Conservation (phyloP, 192 early-diverging fungal species). For the Coemansia sp. region DNA sequence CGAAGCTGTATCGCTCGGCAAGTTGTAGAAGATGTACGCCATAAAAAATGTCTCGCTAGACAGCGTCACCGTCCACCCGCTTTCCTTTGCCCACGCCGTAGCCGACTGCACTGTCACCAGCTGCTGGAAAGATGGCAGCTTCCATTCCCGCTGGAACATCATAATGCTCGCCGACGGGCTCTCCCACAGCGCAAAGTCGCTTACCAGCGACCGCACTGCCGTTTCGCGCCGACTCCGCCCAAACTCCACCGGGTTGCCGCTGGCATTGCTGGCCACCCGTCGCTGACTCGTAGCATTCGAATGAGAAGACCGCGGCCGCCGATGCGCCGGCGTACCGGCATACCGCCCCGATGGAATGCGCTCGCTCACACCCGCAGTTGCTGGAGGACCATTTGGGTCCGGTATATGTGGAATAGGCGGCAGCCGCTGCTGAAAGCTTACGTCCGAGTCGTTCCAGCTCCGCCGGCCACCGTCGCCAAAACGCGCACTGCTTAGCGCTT, state of each 20-base stretch:
- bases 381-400: constrained; percentile 7
- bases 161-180: constrained; percentile 50
- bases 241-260: constrained; percentile 11
- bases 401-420: constrained; percentile 24
- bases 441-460: constrained; percentile 39
- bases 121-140: constrained; percentile 55
- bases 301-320: constrained; percentile 44
- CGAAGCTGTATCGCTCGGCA: constrained; percentile 33
- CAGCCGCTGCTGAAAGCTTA: constrained; percentile 6
- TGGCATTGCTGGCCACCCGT: constrained; percentile 32
- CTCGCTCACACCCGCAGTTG: constrained; percentile 13
- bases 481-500: constrained; percentile 18
- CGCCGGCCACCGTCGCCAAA: constrained; percentile 24
- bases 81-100: constrained; percentile 43
- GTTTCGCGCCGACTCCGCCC: constrained; percentile 39
- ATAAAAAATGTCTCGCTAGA: constrained; percentile 53
- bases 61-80: constrained; percentile 48
- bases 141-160: constrained; percentile 57
- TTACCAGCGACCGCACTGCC: constrained; percentile 40
- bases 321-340: constrained; percentile 14
- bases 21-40: constrained; percentile 48
- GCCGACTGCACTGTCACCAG: constrained; percentile 39
- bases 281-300: constrained; percentile 29
- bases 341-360: constrained; percentile 8
- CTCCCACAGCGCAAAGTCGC: constrained; percentile 53